Evolutionary conservation across 768 basidiomycete species (phyloP).

Genomic region (Leccinum variicolor): DNA sequence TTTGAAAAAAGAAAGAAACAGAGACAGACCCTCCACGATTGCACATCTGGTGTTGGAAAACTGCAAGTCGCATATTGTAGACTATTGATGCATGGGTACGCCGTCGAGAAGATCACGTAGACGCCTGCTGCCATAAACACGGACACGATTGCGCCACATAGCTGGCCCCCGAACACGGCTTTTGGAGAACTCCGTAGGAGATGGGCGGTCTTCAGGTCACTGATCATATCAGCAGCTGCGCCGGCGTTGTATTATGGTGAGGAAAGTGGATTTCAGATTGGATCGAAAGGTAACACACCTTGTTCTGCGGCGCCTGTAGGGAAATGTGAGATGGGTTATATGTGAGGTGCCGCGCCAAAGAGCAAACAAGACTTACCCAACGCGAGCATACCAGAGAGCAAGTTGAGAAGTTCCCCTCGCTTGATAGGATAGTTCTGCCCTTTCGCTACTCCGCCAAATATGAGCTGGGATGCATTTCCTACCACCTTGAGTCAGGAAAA

Average conservation of each 20-base stretch:
- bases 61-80: conserved; percentile 13
- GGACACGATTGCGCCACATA: conserved; percentile 55
- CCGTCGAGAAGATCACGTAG: conserved; percentile 60
- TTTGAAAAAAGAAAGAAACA: not conserved
- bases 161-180: conserved; percentile 60
- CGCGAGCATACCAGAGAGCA: conserved; percentile 27
- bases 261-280: not conserved
- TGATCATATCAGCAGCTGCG: conserved; percentile 58
- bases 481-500: not conserved
- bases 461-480: conserved; percentile 53
- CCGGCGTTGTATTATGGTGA: not conserved
- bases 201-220: conserved; percentile 69
- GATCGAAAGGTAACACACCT: conserved; percentile 10
- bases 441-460: conserved; percentile 61
- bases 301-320: conserved; percentile 21
- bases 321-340: not conserved
- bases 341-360: not conserved
- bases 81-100: conserved; percentile 53
- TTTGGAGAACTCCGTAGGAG: conserved; percentile 61
- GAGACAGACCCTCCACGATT: conserved; percentile 19
- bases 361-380: conserved; percentile 6
- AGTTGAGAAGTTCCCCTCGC: conserved; percentile 17
- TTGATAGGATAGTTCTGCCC: conserved; percentile 31
- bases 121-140: conserved; percentile 57
- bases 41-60: conserved; percentile 25